phyloP scores from a whole-genome alignment of 129 eudicot species.

The Ambrosia trifida region DNA sequence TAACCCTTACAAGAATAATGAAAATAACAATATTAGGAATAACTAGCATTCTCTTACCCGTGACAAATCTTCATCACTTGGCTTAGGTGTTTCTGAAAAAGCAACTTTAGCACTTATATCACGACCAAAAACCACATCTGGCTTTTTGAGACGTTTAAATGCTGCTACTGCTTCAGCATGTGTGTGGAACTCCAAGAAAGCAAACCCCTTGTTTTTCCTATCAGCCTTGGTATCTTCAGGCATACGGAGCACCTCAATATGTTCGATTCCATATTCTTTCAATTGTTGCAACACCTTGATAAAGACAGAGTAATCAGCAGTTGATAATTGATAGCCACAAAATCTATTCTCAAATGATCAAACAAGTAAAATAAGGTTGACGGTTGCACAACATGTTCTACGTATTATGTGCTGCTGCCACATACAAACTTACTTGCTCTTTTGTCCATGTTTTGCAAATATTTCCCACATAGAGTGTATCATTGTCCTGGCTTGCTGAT shows the following conservation, averaged over 20 bases:
- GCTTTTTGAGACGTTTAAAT: slow-evolving; percentile 42
- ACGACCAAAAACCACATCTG: slow-evolving; percentile 50
- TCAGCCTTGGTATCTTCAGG: slow-evolving; percentile 33
- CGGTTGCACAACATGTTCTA: neutral
- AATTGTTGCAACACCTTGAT: slow-evolving; percentile 44
- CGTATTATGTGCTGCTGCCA: slow-evolving; percentile 6
- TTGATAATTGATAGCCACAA: neutral
- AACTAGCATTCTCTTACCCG: slow-evolving; percentile 24
- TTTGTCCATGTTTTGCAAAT: slow-evolving; percentile 50
- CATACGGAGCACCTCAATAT: slow-evolving; percentile 34
- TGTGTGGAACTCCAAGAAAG: slow-evolving; percentile 42
- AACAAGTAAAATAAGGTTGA: slow-evolving; percentile 1
- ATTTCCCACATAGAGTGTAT: slow-evolving; percentile 46
- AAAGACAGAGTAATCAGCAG: slow-evolving; percentile 20
- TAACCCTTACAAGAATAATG: neutral
- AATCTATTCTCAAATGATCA: neutral
- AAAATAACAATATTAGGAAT: neutral
- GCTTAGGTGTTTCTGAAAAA: slow-evolving; percentile 31
- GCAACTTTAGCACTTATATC: slow-evolving; percentile 49
- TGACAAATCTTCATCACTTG: slow-evolving; percentile 32
- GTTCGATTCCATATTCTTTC: slow-evolving; percentile 37
- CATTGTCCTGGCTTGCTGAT: slow-evolving; percentile 45
- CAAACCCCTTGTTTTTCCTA: slow-evolving; percentile 41
- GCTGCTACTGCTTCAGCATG: slow-evolving; percentile 50
- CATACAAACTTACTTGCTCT: slow-evolving; percentile 43